Conservation (phyloP, 768 basidiomycete genomes). For the Russula virescens region DNA sequence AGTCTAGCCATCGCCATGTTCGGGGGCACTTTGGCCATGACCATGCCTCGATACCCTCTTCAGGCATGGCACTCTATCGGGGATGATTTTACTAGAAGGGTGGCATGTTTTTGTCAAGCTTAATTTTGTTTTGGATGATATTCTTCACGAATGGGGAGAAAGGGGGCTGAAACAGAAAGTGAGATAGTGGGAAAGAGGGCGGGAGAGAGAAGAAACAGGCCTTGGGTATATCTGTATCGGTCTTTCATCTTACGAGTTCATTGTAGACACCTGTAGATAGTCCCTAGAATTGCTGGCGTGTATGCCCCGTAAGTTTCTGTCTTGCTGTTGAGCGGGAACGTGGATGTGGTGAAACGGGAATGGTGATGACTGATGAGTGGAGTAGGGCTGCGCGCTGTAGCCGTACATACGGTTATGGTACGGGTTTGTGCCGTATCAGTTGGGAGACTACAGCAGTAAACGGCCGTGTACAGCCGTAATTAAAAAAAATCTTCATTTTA, state of each 20-base stretch:
- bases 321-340: constrained; percentile 77
- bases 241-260: constrained; percentile 78
- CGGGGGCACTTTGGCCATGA: constrained; percentile 37
- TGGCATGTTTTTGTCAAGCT: constrained; percentile 94
- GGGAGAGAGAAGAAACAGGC: constrained; percentile 35
- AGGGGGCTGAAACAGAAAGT: constrained; percentile 54
- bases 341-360: constrained; percentile 47
- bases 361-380: too few species aligned
- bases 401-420: too few species aligned
- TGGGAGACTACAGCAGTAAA: too few species aligned
- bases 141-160: constrained; percentile 85
- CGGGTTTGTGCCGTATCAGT: too few species aligned
- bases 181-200: too few species aligned
- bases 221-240: constrained; percentile 53
- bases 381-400: too few species aligned
- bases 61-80: constrained; percentile 91
- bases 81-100: constrained; percentile 86
- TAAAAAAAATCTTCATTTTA: too few species aligned
- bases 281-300: constrained; percentile 95
- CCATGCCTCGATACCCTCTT: constrained; percentile 96
- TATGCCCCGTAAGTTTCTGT: constrained; percentile 90
- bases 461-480: too few species aligned
- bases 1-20: constrained; percentile 29
- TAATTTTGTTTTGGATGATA: constrained; percentile 99
- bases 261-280: constrained; percentile 97